Base-by-base conservation (phyloP, 345 rosid species). In the Lenwebbia sp. region DNA sequence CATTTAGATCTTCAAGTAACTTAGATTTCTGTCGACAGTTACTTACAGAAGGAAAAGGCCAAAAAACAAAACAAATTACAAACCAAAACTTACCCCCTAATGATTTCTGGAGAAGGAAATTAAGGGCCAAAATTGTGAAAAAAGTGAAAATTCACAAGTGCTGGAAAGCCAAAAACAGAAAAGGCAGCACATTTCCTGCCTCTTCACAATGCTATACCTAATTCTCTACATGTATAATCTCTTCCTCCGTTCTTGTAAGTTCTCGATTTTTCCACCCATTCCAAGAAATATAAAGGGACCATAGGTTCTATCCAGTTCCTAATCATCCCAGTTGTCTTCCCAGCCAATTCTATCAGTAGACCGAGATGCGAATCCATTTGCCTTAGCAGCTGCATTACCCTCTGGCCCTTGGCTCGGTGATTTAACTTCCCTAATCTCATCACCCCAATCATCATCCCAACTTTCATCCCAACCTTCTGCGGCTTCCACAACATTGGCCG, bases 391-490 rank as follows among this genome's bases (percentile, higher is more conserved):
- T 81, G 51, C 84, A 87, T 81, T 89, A 85, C 83, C 88, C 56
- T 28, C 85, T 84, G n/a, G 44, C 37, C 75, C 75, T 51, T 70
- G 84, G 86, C 51, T 86, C 5, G 86, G 84, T 57, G 90, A 51
- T 40, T 88, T 60, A 53, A 54, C 91, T 84, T 87, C 90, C 75
- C 87, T n/a, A 54, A 49, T 85, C 40, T 90, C 91, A 56, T 85
- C 87, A 41, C 83, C 93, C 91, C 91, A 91, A 7, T 81, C 89
- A 83, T 88, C 89, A 85, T 60, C 88, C 92, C 92, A 91, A 81
- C 23, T 85, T 55, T 85, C 84, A 85, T 88, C 89, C 93, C 90
- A 91, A n/a, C 84, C 88, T 33, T 85, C 89, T 13, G 52, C 82
- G 52, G 83, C 85, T 88, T 90, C 91, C 84, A 85, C 88, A 49